These are phyloP conservation scores for Arctostaphylos glauca DNA, from an alignment of 148 eudicot species.

Conservation along the genomic window DNA sequence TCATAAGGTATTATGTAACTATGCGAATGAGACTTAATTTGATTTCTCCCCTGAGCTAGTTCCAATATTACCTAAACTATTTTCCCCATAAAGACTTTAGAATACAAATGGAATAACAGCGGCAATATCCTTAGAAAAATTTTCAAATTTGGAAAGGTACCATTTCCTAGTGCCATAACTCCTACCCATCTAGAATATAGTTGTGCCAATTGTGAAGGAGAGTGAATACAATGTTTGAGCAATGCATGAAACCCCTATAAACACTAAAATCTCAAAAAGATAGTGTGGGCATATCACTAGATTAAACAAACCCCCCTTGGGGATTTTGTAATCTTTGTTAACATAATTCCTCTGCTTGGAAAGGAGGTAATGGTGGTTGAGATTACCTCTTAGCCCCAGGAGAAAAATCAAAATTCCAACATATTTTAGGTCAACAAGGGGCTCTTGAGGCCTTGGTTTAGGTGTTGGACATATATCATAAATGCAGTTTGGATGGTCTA, in stretches of 20 bases:
- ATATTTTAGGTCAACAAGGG: constrained; percentile 17
- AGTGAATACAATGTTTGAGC: constrained; percentile 48
- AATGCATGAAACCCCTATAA: constrained; percentile 50
- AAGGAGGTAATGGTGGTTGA: constrained; percentile 22
- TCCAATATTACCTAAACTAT: no score
- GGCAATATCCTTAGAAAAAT: constrained; percentile 48
- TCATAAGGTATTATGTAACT: no score
- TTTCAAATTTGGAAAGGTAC: constrained; percentile 63
- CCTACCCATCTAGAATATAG: constrained; percentile 39
- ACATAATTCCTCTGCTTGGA: constrained; percentile 13
- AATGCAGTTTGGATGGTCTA: no score
- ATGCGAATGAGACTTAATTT: no score
- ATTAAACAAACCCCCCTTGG: constrained; percentile 53
- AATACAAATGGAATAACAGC: constrained; percentile 56
- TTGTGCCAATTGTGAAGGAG: constrained; percentile 32
- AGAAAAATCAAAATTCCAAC: constrained; percentile 11
- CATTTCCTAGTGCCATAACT: constrained; percentile 64
- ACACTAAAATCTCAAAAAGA: constrained; percentile 49
- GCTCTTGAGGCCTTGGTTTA: constrained; percentile 14
- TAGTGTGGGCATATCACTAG: constrained; percentile 61
- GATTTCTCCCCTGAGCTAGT: no score
- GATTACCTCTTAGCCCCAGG: constrained; percentile 17
- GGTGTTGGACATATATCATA: no score
- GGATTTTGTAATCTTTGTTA: constrained; percentile 49
- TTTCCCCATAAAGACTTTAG: no score